Base-by-base conservation (phyloP, 148 eudicot genomes). In the Camellia sinensis region DNA sequence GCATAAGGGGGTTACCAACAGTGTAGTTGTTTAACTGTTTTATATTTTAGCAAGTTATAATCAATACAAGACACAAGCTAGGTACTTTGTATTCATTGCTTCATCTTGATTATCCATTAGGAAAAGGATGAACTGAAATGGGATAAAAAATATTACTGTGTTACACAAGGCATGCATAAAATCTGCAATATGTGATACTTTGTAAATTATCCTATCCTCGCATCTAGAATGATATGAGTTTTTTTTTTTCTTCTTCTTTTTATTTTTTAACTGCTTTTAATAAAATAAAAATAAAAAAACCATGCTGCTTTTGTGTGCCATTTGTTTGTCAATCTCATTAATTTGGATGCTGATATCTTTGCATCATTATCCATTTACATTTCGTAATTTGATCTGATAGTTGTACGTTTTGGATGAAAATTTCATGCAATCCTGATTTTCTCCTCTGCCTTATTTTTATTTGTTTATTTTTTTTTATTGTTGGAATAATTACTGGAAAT, bases 331-430 rank as follows among this genome's bases (percentile, higher is more conserved):
- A 71, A 70, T n/a, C 40, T 22, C 45, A 22, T 50, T 53, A 29
- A 48, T 63, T 19, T 63, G 68, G 59, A 29, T 63, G 57, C 11
- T 40, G 48, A 13, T 48, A 10, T 13, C 22, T 46, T 73, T 53
- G 0, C 21, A 21, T 70, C 74, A 4, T 50, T 72, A 12, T 53
- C 76, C 0, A 21, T 53, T 73, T 41, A 4, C 29, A 29, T 22
- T 37, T 73, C 29, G 45, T 13, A 63, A 37, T 29, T 40, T 21
- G 53, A 76, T 62, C 46, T 46, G 56, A 62, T 62, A 19, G 41
- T 45, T 48, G n/a, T 46, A 60, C 59, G 59, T 60, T 73, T 46
- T 40, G 82, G 67, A 77, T 65, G 61, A 66, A 52, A 6, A 3
- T 50, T 22, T 53, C 14, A 45, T 50, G 29, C 2, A 77, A 45